Evolutionary conservation across 2,329 filamentous ascomycete species (phyloP).

Genomic region (Aspergillus arachidicola): DNA sequence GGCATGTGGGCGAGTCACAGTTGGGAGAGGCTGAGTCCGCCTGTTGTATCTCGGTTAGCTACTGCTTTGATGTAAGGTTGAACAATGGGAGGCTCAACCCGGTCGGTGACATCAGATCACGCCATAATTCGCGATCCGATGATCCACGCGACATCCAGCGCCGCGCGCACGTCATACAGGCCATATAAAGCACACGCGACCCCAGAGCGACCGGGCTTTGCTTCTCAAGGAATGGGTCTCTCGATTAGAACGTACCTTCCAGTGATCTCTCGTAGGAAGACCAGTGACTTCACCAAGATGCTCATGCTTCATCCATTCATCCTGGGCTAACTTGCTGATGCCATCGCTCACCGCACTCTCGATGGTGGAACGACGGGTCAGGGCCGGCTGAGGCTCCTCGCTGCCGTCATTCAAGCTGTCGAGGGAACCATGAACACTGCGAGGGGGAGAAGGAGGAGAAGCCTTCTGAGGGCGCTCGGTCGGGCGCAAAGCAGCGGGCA

Average conservation of each 20-base stretch:
- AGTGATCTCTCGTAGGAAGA: slow-evolving; percentile 64
- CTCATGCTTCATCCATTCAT: slow-evolving; percentile 56
- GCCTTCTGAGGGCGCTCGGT: slow-evolving; percentile 56
- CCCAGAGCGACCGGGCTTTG: background rate
- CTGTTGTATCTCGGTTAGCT: slow-evolving; percentile 35
- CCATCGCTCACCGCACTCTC: slow-evolving; percentile 42
- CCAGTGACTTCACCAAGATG: slow-evolving; percentile 61
- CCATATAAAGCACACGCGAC: slow-evolving; percentile 23
- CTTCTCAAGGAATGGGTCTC: background rate
- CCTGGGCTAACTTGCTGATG: slow-evolving; percentile 52
- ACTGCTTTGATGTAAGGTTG: slow-evolving; percentile 15
- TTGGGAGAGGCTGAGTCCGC: slow-evolving; percentile 59
- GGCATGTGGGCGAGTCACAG: slow-evolving; percentile 62
- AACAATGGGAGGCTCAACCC: background rate
- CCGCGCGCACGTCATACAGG: slow-evolving; percentile 24
- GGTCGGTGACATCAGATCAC: slow-evolving; percentile 22
- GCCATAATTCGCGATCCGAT: slow-evolving; percentile 27
- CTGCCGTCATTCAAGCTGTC: slow-evolving; percentile 45
- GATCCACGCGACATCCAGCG: slow-evolving; percentile 25
- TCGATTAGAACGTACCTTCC: slow-evolving; percentile 57
- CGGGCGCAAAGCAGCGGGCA: slow-evolving; percentile 64
- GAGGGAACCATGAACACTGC: slow-evolving; percentile 59
- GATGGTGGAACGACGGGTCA: slow-evolving; percentile 43
- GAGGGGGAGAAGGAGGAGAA: slow-evolving; percentile 52
- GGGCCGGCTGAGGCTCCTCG: slow-evolving; percentile 33